These are phyloP conservation scores for Choiromyces venosus DNA, from an alignment of 495 filamentous ascomycete genomes.

Conservation along the genomic window DNA sequence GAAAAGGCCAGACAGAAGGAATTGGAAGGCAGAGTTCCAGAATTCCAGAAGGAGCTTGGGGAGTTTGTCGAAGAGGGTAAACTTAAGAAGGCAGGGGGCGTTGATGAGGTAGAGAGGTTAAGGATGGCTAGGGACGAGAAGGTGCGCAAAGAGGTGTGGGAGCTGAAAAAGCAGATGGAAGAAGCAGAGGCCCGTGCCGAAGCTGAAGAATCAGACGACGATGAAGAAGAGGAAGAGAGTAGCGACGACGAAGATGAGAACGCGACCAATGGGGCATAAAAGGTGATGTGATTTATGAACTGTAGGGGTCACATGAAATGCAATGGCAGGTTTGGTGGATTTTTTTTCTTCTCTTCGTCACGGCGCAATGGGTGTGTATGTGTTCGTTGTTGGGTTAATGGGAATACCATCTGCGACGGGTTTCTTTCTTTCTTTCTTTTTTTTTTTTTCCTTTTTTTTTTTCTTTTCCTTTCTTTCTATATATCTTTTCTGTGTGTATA, in stretches of 20 bases:
- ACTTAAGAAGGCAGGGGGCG: constrained; percentile 89
- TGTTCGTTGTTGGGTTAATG: constrained; percentile 14
- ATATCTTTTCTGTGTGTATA: constrained; percentile 14
- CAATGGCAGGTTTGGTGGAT: constrained; percentile 1
- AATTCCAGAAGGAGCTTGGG: constrained; percentile 83
- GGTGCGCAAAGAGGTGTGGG: constrained; percentile 79
- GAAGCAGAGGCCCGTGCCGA: constrained; percentile 35
- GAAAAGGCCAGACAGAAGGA: constrained; percentile 85
- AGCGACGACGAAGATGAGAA: constrained; percentile 11
- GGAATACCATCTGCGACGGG: constrained; percentile 16
- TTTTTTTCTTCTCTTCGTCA: constrained; percentile 18
- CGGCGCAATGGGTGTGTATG: constrained; percentile 21
- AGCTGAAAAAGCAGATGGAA: constrained; percentile 52
- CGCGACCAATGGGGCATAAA: neutral
- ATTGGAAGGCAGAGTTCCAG: constrained; percentile 68
- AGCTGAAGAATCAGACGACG: constrained; percentile 28
- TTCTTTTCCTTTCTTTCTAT: constrained; percentile 7
- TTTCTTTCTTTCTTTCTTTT: neutral
- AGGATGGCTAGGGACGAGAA: constrained; percentile 81
- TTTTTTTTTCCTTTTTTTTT: constrained; percentile 4
- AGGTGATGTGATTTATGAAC: constrained; percentile 1
- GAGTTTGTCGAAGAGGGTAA: constrained; percentile 85
- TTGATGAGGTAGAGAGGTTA: constrained; percentile 86
- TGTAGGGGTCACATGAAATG: neutral
- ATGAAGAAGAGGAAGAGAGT: constrained; percentile 29